Conservation (phyloP, 768 basidiomycete genomes). For the Epithele typhae region DNA sequence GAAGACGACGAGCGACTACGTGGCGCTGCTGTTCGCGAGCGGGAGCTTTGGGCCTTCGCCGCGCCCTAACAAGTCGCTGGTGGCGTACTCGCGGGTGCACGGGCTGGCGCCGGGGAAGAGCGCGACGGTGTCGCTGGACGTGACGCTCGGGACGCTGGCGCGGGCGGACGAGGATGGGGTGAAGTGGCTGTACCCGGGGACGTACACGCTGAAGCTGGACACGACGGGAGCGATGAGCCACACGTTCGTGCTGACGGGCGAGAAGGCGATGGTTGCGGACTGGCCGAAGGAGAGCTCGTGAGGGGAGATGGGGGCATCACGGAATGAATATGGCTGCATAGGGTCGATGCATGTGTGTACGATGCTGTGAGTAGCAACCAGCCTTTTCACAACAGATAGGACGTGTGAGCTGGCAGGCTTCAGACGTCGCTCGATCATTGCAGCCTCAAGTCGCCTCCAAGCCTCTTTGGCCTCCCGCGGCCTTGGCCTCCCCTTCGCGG, state of each 20-base stretch:
- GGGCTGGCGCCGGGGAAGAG: conserved; percentile 26
- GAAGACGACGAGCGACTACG: conserved; percentile 46
- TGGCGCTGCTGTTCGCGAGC: conserved; percentile 48
- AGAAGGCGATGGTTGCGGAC: conserved; percentile 33
- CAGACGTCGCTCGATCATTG: no score
- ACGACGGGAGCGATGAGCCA: conserved; percentile 35
- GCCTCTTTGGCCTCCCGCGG: no score
- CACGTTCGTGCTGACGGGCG: conserved; percentile 41
- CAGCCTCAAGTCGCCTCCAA: no score
- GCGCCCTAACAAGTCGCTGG: conserved; percentile 47
- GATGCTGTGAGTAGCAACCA: no score
- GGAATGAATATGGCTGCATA: no score
- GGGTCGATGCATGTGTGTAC: no score
- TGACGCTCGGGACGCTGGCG: conserved; percentile 46
- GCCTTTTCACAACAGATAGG: no score
- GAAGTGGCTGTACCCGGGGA: conserved; percentile 41
- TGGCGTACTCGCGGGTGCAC: conserved; percentile 44
- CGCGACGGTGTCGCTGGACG: conserved; percentile 32
- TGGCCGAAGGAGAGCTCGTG: conserved; percentile 31
- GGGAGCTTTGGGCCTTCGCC: conserved; percentile 46
- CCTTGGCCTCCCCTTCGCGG: no score
- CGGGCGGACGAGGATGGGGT: conserved; percentile 44
- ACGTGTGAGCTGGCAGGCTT: no score
- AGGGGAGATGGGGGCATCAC: not conserved
- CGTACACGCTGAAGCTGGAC: conserved; percentile 40